phyloP scores from a whole-genome alignment of 2,329 filamentous ascomycete species.

The Dothiorella sarmentorum region DNA sequence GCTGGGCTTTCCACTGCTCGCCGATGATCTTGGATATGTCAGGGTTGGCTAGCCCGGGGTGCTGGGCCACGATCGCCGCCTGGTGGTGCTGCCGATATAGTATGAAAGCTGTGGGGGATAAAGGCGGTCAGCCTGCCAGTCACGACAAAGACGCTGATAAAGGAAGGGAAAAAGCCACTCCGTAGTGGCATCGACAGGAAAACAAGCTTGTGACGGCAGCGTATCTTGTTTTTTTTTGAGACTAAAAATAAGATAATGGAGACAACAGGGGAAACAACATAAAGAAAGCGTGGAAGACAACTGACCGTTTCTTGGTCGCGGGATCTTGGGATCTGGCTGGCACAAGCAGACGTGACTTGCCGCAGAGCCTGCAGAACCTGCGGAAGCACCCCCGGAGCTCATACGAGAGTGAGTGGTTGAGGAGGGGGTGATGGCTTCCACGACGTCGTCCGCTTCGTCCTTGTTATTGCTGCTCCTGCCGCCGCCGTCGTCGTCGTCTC shows the following conservation, averaged over 20 bases:
- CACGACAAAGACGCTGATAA: conserved; percentile 19
- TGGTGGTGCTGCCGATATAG: conserved; percentile 94
- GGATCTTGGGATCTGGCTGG: conserved; percentile 68
- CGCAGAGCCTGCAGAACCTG: conserved; percentile 8
- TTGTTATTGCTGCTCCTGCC: background rate
- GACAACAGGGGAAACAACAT: background rate
- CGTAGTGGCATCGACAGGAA: background rate
- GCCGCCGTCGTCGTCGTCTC: conserved; percentile 18
- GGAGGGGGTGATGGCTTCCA: background rate
- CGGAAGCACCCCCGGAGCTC: conserved; percentile 9
- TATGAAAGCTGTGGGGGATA: conserved; percentile 76
- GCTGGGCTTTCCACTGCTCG: conserved; percentile 80
- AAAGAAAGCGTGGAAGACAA: conserved; percentile 25
- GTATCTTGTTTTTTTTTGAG: background rate
- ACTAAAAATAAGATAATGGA: background rate
- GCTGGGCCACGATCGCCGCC: conserved; percentile 70
- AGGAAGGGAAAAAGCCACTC: background rate
- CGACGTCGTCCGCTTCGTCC: background rate
- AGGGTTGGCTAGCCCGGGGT: conserved; percentile 90
- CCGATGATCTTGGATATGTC: conserved; percentile 98
- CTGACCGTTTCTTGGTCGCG: conserved; percentile 68
- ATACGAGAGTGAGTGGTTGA: conserved; percentile 15
- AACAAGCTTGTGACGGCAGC: background rate
- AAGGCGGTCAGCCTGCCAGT: background rate
- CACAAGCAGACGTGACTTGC: conserved; percentile 60